These are phyloP conservation scores for Trifolium fragiferum DNA, from an alignment of 306 rosid species.

Conservation along the genomic window DNA sequence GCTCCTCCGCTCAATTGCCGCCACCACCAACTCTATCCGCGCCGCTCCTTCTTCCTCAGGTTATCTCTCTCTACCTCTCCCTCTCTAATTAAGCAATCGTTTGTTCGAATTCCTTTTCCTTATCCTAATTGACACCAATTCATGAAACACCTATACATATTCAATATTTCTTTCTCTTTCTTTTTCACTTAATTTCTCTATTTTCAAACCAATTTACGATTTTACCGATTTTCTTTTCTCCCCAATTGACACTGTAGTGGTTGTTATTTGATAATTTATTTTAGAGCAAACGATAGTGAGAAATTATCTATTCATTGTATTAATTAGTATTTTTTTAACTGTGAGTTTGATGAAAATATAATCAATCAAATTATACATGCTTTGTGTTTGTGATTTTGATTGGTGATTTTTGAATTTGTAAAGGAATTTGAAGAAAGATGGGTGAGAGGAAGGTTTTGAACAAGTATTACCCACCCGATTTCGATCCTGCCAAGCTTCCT, in stretches of 20 bases:
- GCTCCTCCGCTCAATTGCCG: slow-evolving; percentile 37
- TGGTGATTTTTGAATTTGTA: neutral
- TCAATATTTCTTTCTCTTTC: slow-evolving; percentile 6
- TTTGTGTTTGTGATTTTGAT: neutral
- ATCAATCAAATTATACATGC: neutral
- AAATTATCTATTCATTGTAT: neutral
- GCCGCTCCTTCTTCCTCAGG: slow-evolving; percentile 27
- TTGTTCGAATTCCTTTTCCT: slow-evolving; percentile 2
- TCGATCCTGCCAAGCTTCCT: slow-evolving; percentile 85
- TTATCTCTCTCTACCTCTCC: slow-evolving; percentile 2
- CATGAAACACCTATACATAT: too few relatives aligned
- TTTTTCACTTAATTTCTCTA: slow-evolving; percentile 1
- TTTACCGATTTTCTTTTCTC: slow-evolving; percentile 16
- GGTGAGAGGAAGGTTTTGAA: slow-evolving; percentile 93
- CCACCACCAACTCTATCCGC: neutral
- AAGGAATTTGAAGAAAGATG: slow-evolving; percentile 52
- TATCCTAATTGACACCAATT: slow-evolving; percentile 7
- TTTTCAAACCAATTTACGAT: neutral
- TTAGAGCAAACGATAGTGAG: neutral
- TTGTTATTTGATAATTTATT: too few relatives aligned
- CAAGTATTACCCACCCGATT: slow-evolving; percentile 95
- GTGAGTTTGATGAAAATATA: too few relatives aligned
- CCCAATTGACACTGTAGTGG: neutral
- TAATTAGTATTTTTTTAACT: too few relatives aligned
- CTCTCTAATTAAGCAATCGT: slow-evolving; percentile 6